phyloP scores from a whole-genome alignment of 352 stramenopile species.

The Phytophthora sp. region DNA sequence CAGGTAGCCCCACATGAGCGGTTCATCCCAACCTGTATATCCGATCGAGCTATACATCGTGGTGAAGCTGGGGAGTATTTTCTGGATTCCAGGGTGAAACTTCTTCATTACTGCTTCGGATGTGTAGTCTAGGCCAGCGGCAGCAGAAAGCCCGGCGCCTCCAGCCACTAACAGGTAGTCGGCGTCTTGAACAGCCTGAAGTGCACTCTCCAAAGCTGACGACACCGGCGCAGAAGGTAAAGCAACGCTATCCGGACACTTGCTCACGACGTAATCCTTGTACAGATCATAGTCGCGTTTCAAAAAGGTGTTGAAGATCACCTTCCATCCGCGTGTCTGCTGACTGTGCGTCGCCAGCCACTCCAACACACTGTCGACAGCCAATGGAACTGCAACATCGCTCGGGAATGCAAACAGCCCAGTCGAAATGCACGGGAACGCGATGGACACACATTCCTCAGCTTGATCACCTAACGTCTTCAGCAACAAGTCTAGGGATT shows the following conservation, averaged over 20 bases:
- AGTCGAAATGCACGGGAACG: slow-evolving; percentile 75
- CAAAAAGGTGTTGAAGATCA: slow-evolving; percentile 81
- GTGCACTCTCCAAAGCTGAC: slow-evolving; percentile 35
- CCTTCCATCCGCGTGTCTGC: slow-evolving; percentile 42
- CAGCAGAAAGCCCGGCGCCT: slow-evolving; percentile 69
- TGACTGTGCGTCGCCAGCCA: slow-evolving; percentile 55
- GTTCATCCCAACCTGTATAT: slow-evolving; percentile 45
- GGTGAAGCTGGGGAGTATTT: slow-evolving; percentile 52
- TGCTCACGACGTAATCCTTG: slow-evolving; percentile 38
- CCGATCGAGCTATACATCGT: slow-evolving; percentile 73
- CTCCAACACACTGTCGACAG: slow-evolving; percentile 47
- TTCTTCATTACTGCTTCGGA: slow-evolving; percentile 67
- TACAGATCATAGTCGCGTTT: slow-evolving; percentile 66
- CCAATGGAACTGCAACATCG: slow-evolving; percentile 53
- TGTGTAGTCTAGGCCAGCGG: slow-evolving; percentile 77
- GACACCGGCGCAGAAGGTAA: slow-evolving; percentile 34
- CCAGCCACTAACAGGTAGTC: slow-evolving; percentile 70
- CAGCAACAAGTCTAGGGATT: slow-evolving; percentile 54
- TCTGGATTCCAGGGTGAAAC: slow-evolving; percentile 55
- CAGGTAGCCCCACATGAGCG: slow-evolving; percentile 65
- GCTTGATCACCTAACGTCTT: slow-evolving; percentile 30
- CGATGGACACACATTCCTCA: slow-evolving; percentile 38
- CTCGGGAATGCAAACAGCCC: slow-evolving; percentile 73
- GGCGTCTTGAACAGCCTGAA: slow-evolving; percentile 48
- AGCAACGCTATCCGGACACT: slow-evolving; percentile 19